A percentile compares a stretch with the other conserved stretches of the same genome.
Conservation (phyloP, 2,329 filamentous ascomycete genomes). For the Nannizzia gypsea region DNA sequence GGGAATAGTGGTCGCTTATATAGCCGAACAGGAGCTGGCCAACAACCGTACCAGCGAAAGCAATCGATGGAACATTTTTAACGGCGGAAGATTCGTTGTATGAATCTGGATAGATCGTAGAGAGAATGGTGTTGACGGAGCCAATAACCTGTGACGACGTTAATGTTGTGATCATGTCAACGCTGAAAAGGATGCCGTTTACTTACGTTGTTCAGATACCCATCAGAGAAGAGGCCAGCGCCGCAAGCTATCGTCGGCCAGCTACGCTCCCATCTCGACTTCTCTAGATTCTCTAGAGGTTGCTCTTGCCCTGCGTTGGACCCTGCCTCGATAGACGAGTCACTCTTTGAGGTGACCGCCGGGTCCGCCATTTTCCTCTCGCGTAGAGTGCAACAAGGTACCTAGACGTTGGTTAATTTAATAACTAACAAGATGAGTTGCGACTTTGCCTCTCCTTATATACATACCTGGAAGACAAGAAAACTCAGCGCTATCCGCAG, state of each 20-base stretch:
- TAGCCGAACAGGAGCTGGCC: constrained; percentile 24
- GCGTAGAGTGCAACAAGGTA: neutral
- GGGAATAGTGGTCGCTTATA: constrained; percentile 65
- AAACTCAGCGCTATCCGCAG: no score
- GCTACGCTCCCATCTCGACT: constrained; percentile 41
- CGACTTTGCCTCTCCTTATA: neutral
- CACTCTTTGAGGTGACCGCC: neutral
- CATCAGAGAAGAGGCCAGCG: constrained; percentile 80
- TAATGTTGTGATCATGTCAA: neutral
- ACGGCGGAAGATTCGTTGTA: constrained; percentile 59
- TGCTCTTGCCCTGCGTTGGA: neutral
- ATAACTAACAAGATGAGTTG: neutral
- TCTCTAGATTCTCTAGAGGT: constrained; percentile 14
- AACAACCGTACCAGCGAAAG: constrained; percentile 37
- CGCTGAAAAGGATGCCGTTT: neutral
- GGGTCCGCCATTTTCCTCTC: neutral
- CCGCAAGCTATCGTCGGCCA: constrained; percentile 79
- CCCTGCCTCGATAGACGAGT: neutral
- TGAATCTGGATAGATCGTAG: constrained; percentile 53
- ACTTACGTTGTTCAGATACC: constrained; percentile 74
- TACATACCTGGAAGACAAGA: neutral
- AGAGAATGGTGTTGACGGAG: constrained; percentile 68
- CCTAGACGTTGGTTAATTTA: neutral
- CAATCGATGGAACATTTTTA: constrained; percentile 66
- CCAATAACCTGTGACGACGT: constrained; percentile 55